Evolutionary conservation across 208 protist species (phyloP).

Genomic region (Leishmania amazonensis): DNA sequence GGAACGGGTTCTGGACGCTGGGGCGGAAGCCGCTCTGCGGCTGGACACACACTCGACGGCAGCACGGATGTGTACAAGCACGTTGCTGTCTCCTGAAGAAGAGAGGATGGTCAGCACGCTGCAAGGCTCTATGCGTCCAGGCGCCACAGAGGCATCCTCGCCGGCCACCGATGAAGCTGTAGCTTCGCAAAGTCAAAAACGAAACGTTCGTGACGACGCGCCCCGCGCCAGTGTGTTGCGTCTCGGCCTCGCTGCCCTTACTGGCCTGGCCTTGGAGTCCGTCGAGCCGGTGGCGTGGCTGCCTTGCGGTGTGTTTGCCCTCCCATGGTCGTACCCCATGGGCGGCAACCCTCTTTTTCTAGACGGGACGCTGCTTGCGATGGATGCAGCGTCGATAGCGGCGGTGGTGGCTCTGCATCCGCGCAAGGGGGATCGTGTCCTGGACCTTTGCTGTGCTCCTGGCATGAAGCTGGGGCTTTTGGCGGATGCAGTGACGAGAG

Average conservation of each 20-base stretch:
- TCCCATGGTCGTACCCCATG: constrained; percentile 49
- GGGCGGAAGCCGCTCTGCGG: constrained; percentile 15
- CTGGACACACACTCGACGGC: not conserved
- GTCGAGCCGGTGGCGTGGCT: constrained; percentile 65
- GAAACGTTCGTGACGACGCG: not conserved
- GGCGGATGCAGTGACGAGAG: constrained; percentile 47
- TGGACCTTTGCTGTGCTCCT: constrained; percentile 89
- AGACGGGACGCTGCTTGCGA: constrained; percentile 53
- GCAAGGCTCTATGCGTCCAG: not conserved
- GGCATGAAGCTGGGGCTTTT: constrained; percentile 86
- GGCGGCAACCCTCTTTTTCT: constrained; percentile 33
- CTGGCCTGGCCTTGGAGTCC: constrained; percentile 23
- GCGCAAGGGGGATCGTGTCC: constrained; percentile 53
- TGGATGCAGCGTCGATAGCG: constrained; percentile 88
- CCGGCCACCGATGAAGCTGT: not conserved
- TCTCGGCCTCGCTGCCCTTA: constrained; percentile 25
- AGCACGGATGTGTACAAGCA: not conserved
- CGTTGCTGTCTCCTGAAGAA: not conserved
- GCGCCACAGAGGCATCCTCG: not conserved
- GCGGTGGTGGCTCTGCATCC: constrained; percentile 79
- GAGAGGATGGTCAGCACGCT: not conserved
- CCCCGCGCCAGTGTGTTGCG: constrained; percentile 10
- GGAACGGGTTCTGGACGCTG: constrained; percentile 6
- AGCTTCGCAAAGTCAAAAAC: not conserved
- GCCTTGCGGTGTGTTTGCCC: constrained; percentile 45